A percentile compares a stretch with the other conserved stretches of the same genome.
Conservation (phyloP, 148 eudicot genomes). For the Heliamphora exappendiculata region DNA sequence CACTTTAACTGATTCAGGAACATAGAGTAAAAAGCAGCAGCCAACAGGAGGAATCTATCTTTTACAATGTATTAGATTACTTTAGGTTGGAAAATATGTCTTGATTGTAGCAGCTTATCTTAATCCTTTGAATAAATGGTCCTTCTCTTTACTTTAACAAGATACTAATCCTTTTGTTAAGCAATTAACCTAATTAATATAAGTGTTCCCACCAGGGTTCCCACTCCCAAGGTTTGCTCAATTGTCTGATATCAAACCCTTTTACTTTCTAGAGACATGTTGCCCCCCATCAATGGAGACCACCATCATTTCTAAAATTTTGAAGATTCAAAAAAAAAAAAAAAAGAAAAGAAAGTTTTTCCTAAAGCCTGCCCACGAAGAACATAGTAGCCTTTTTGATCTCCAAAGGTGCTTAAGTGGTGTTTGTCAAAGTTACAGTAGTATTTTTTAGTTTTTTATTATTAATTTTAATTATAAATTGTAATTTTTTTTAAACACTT, state of each 20-base stretch:
- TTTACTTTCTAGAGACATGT: slow-evolving; percentile 50
- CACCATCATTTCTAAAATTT: slow-evolving; percentile 31
- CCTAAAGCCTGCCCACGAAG: slow-evolving; percentile 13
- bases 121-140: slow-evolving; percentile 6
- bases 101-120: too few relatives aligned
- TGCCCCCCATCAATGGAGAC: slow-evolving; percentile 45
- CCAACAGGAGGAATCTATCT: slow-evolving; percentile 10
- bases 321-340: too few relatives aligned
- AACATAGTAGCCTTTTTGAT: slow-evolving; percentile 2
- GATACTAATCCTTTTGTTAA: slow-evolving; percentile 28
- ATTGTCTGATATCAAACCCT: slow-evolving; percentile 26
- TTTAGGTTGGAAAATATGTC: neutral
- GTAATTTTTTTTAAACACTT: too few relatives aligned
- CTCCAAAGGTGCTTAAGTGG: neutral
- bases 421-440: too few relatives aligned
- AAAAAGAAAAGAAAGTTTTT: neutral
- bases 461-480: too few relatives aligned
- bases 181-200: slow-evolving; percentile 34
- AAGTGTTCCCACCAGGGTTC: slow-evolving; percentile 32
- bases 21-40: neutral
- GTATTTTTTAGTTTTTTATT: too few relatives aligned
- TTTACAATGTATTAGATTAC: neutral
- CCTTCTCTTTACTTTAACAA: neutral
- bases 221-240: slow-evolving; percentile 27
- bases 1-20: too few relatives aligned